These are phyloP conservation scores for Tylopilus sp. DNA, from an alignment of 1,284 basidiomycete species.

Conservation along the genomic window DNA sequence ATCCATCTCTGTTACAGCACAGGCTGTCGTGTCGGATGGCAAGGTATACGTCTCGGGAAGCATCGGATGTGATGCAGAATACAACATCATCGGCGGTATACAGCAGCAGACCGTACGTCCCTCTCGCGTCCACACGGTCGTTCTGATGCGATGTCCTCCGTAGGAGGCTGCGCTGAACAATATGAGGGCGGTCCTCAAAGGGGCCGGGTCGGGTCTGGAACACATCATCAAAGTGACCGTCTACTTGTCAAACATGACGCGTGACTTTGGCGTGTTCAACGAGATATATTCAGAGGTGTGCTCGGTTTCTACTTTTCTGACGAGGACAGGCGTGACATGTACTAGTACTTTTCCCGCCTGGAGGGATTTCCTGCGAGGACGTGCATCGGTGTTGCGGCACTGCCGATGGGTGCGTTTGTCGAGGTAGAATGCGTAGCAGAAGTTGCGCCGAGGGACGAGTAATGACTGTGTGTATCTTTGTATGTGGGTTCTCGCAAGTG, in stretches of 20 bases:
- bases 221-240: slow-evolving; percentile 63
- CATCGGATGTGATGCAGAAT: slow-evolving; percentile 52
- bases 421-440: slow-evolving; percentile 69
- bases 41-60: slow-evolving; percentile 59
- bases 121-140: neutral
- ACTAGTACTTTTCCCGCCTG: slow-evolving; percentile 46
- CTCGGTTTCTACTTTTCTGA: neutral
- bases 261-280: slow-evolving; percentile 56
- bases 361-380: slow-evolving; percentile 55
- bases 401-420: slow-evolving; percentile 60
- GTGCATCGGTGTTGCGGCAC: slow-evolving; percentile 59
- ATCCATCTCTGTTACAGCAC: slow-evolving; percentile 32
- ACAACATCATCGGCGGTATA: slow-evolving; percentile 51
- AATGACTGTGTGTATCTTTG: neutral
- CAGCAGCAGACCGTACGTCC: slow-evolving; percentile 43
- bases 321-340: neutral
- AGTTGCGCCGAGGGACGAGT: slow-evolving; percentile 20
- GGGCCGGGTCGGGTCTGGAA: slow-evolving; percentile 56
- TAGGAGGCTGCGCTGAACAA: slow-evolving; percentile 60
- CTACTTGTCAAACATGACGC: slow-evolving; percentile 52
- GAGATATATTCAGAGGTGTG: slow-evolving; percentile 50
- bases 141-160: slow-evolving; percentile 18
- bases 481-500: neutral
- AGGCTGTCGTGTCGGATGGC: slow-evolving; percentile 52
- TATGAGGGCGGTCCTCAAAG: slow-evolving; percentile 55